These are phyloP conservation scores for Ascochyta pisi DNA, from an alignment of 2,329 filamentous ascomycete genomes.

Conservation along the genomic window DNA sequence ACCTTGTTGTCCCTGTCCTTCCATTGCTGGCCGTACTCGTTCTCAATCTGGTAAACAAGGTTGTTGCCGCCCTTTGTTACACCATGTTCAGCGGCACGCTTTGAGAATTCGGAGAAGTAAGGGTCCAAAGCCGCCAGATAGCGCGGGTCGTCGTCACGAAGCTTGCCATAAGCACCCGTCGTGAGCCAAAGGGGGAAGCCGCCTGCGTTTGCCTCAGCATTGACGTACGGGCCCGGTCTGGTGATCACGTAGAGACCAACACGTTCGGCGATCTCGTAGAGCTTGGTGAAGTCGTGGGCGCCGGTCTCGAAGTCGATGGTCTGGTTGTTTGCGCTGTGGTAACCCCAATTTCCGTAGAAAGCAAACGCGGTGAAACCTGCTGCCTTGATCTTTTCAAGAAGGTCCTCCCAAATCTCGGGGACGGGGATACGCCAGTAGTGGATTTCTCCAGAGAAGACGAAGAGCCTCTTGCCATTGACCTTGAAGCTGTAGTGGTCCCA, in stretches of 20 bases:
- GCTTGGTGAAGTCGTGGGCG: conserved; percentile 60
- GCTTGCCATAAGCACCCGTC: conserved; percentile 63
- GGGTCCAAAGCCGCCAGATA: conserved; percentile 63
- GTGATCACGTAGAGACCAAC: conserved; percentile 63
- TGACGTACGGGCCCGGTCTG: conserved; percentile 67
- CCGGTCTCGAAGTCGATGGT: conserved; percentile 61
- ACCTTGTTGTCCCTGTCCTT: conserved; percentile 47
- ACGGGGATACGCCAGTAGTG: conserved; percentile 61
- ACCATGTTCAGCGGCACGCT: conserved; percentile 60
- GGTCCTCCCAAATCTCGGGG: conserved; percentile 58
- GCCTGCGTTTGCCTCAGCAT: conserved; percentile 68
- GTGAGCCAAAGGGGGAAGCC: conserved; percentile 69
- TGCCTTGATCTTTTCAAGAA: conserved; percentile 61
- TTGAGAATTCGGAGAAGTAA: conserved; percentile 60
- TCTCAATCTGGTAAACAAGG: conserved; percentile 65
- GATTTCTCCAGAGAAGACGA: conserved; percentile 62
- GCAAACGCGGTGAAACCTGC: conserved; percentile 58
- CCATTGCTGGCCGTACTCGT: conserved; percentile 59
- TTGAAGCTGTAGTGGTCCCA: conserved; percentile 64
- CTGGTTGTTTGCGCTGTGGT: conserved; percentile 54
- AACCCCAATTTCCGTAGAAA: conserved; percentile 59
- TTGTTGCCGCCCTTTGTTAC: conserved; percentile 66
- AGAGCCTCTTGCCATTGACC: conserved; percentile 59
- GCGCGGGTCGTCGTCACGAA: conserved; percentile 61
- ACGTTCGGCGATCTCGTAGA: conserved; percentile 62